Evolutionary conservation across 2,329 filamentous ascomycete genomes (phyloP).

Genomic region (Plectosphaerella cucumerina): DNA sequence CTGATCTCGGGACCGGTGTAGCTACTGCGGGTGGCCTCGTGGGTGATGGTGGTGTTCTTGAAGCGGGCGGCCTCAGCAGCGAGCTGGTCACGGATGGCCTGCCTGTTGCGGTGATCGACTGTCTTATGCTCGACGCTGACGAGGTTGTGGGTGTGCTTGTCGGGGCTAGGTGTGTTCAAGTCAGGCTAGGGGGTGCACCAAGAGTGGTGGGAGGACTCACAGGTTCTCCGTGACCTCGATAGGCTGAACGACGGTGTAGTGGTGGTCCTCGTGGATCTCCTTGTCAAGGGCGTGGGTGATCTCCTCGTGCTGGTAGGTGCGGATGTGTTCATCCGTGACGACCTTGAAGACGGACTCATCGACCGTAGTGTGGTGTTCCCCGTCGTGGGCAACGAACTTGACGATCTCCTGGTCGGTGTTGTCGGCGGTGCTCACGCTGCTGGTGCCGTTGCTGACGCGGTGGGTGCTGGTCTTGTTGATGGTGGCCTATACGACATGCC

Average conservation of each 20-base stretch:
- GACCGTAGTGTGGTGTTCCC: conserved; percentile 67
- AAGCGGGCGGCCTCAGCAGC: conserved; percentile 27
- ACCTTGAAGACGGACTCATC: conserved; percentile 60
- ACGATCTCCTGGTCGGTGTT: conserved; percentile 58
- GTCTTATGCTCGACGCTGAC: conserved; percentile 55
- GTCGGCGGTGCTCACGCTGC: conserved; percentile 2
- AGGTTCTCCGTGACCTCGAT: conserved; percentile 34
- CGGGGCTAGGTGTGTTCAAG: conserved; percentile 38
- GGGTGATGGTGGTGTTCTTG: conserved; percentile 20
- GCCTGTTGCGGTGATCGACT: conserved; percentile 55
- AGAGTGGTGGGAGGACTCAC: conserved; percentile 30
- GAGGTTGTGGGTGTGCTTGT: conserved; percentile 59
- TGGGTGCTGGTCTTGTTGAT: neutral
- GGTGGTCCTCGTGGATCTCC: conserved; percentile 69
- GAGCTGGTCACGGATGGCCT: conserved; percentile 40
- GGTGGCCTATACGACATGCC: too few relatives aligned
- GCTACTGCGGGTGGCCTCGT: conserved; percentile 21
- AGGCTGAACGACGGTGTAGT: conserved; percentile 67
- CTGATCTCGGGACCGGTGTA: conserved; percentile 28
- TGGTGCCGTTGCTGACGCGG: neutral
- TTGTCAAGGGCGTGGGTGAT: conserved; percentile 59
- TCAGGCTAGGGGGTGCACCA: conserved; percentile 15
- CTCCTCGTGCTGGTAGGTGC: conserved; percentile 58
- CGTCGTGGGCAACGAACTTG: conserved; percentile 56
- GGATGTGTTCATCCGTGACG: conserved; percentile 57